A percentile compares a stretch with the other conserved stretches of the same genome.
Evolutionary conservation across 2,329 filamentous ascomycete species (phyloP).

Genomic region (Neurospora sp.): DNA sequence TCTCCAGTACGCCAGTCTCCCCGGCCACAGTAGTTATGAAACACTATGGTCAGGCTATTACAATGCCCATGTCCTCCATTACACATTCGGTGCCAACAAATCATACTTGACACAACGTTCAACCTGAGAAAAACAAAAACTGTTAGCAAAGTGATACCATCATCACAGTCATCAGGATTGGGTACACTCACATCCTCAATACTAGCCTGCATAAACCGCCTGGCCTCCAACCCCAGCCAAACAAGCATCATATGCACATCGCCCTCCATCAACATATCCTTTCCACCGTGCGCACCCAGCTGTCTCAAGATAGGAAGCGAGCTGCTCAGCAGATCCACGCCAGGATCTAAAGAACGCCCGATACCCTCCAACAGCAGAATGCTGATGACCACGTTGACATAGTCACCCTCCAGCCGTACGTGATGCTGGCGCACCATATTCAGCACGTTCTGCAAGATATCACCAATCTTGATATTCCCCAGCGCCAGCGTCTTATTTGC

Average conservation of each 20-base stretch:
- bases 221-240: slow-evolving; percentile 83
- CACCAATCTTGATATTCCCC: slow-evolving; percentile 91
- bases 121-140: slow-evolving; percentile 38
- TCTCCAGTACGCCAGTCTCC: neutral
- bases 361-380: slow-evolving; percentile 92
- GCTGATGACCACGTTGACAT: slow-evolving; percentile 95
- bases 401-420: slow-evolving; percentile 90
- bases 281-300: slow-evolving; percentile 68
- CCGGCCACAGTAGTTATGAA: neutral
- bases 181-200: slow-evolving; percentile 65
- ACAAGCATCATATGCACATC: slow-evolving; percentile 82
- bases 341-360: slow-evolving; percentile 73
- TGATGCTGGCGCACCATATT: slow-evolving; percentile 88
- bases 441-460: slow-evolving; percentile 83
- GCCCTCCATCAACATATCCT: slow-evolving; percentile 57
- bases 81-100: slow-evolving; percentile 78
- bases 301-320: slow-evolving; percentile 85
- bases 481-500: slow-evolving; percentile 86
- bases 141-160: slow-evolving; percentile 1
- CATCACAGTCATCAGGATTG: neutral
- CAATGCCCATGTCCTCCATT: slow-evolving; percentile 7
- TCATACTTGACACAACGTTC: slow-evolving; percentile 89
- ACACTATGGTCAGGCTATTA: neutral
- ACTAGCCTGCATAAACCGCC: slow-evolving; percentile 81
- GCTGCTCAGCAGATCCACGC: slow-evolving; percentile 76